Base-by-base conservation (phyloP, 805 yeast genomes). In the Sungouiella blattae region DNA sequence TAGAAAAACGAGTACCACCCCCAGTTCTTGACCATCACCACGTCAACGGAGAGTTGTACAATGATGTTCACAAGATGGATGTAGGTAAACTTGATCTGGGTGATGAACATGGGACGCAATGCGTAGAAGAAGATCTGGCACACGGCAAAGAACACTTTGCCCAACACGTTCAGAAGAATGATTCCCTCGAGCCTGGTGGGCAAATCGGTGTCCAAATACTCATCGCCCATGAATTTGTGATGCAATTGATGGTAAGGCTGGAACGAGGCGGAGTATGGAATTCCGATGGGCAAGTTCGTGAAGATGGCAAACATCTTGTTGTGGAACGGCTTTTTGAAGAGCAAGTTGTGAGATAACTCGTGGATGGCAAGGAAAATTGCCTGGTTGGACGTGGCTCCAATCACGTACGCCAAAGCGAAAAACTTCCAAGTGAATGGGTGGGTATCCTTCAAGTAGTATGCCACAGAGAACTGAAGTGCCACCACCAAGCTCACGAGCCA, bases 221-320 rank as follows among this genome's bases (percentile, higher is more conserved):
- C 83, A 55, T 88, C 95, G 13, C 97, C 97, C 52, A 85, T 62
- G 52, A 84, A 87, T 59, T 88, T 88, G 63, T 88, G 97, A 54
- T 88, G 97, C 24, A 88, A 66, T 57, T 87, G 87, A 54, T 88
- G 97, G 58, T 88, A 88, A 6, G 96, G 96, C 41, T 85, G 83
- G 67, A 88, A 75, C 42, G 86, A 82, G 0, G 96, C 96, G 25
- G 87, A 76, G 60, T 87, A 88, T 0, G 96, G 97, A 16, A 88
- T 71, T 1, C 96, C 96, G 34, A 88, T 85, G 1, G 96, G 96
- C 25, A 86, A 62, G 56, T 88, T 88, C 24, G 87, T 74, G 45
- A 85, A 65, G 7, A 87, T 81, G 28, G 93, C 75, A 52, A 82
- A 87, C 16, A 87, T 53, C 55, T 85, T 80, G 62, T 88, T 88